Evolutionary conservation across 495 filamentous ascomycete species (phyloP), one percentile per base, ranked within the genome.

Genomic region (Neurospora sp.): DNA sequence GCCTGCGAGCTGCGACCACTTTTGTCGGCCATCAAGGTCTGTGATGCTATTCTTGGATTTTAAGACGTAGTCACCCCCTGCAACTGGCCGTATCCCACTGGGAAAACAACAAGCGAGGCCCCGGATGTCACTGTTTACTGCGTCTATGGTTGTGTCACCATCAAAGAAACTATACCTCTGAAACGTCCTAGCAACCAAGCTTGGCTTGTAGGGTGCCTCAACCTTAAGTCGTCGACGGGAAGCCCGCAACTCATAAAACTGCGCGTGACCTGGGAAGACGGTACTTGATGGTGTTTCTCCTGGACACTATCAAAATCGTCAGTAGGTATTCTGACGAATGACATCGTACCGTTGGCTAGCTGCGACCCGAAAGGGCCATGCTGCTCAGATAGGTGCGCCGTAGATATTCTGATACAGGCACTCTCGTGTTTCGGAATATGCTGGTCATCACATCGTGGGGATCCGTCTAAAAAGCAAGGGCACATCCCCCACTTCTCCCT

Each of bases 371-470:
- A 39, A 62, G 10, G 31, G 44, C 70, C 9, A 23, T 27, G 16
- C 37, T 16, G 23, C 37, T 18, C 7, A 39, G 27, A 66, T 48
- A 39, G 38, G 48, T 44, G 48, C 16, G 9, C 39, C 20, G 31
- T 38, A 59, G 62, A 73, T 44, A 72, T 66, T 69, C 73, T 76
- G 75, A 74, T 48, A 76, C 75, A 70, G 41, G 48, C 39, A 72
- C 70, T 54, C 44, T 72, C 46, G 69, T 72, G 75, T 76, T 76
- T 76, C 73, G 72, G 59, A 74, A 72, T 70, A 69, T 76, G 70
- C 71, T 39, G 66, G 70, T 71, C 70, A 70, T 70, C 69, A 70
- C 62, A 74, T 76, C 72, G 70, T 35, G 72, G 40, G 31, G 66
- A 73, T 23, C 41, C 37, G 39, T 69, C 73, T 38, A 70, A 74